Conservation (phyloP, 768 basidiomycete genomes). For the Amanita pseudoporphyria region DNA sequence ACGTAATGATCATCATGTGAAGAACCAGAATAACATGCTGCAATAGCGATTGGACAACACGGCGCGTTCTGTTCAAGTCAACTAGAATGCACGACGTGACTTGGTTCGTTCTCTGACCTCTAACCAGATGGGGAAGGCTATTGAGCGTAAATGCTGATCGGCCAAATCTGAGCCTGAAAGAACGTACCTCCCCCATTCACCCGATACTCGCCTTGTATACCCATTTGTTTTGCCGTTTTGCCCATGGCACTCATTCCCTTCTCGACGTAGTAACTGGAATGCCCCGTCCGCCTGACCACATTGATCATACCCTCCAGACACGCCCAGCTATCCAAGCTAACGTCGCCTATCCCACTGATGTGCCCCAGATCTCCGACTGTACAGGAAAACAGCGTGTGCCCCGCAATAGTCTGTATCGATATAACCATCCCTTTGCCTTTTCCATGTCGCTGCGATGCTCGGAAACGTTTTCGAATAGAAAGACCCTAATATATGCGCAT, state of each 20-base stretch:
- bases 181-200: constrained; percentile 66
- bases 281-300: constrained; percentile 71
- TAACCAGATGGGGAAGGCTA: constrained; percentile 82
- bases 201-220: constrained; percentile 51
- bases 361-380: constrained; percentile 77
- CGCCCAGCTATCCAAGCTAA: constrained; percentile 74
- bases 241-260: constrained; percentile 82
- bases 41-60: constrained; percentile 76
- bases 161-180: background rate
- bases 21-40: constrained; percentile 74
- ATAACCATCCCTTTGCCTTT: constrained; percentile 79
- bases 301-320: constrained; percentile 72
- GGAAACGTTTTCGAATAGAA: constrained; percentile 77
- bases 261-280: constrained; percentile 80
- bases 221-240: constrained; percentile 65
- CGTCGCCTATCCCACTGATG: constrained; percentile 56
- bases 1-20: constrained; percentile 75
- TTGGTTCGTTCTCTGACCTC: constrained; percentile 36
- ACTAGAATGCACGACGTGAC: background rate
- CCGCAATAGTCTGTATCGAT: constrained; percentile 69
- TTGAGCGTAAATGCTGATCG: constrained; percentile 1
- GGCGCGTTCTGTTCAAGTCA: constrained; percentile 49
- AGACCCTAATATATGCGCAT: constrained; percentile 32
- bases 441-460: constrained; percentile 55
- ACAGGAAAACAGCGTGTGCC: constrained; percentile 73